Conservation (phyloP, 768 basidiomycete genomes). For the Termitomyces heimii region DNA sequence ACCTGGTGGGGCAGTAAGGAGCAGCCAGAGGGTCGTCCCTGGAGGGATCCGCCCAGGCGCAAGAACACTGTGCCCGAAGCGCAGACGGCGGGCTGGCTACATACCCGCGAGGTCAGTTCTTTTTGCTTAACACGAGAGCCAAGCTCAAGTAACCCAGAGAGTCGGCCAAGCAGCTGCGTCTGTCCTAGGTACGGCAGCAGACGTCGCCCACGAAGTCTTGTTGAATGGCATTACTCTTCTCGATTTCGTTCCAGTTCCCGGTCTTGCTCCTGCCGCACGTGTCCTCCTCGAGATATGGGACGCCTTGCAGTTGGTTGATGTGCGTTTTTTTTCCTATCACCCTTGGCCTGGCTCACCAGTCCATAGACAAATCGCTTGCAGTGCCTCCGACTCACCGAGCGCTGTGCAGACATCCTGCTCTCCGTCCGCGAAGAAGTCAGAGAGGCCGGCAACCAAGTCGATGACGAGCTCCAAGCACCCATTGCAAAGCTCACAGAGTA, state of each 20-base stretch:
- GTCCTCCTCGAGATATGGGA: constrained; percentile 62
- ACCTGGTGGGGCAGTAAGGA: not conserved
- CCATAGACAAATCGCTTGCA: constrained; percentile 47
- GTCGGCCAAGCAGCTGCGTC: constrained; percentile 32
- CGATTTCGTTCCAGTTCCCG: constrained; percentile 48
- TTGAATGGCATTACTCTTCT: constrained; percentile 34
- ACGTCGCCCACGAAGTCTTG: constrained; percentile 40
- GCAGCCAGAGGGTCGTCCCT: not conserved
- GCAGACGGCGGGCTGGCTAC: no score
- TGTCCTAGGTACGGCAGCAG: constrained; percentile 33
- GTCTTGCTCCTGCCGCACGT: constrained; percentile 44
- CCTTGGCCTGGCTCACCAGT: not conserved
- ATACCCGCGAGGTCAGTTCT: no score
- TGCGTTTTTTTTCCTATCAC: constrained; percentile 24
- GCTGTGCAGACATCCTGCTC: constrained; percentile 65
- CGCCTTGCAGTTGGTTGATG: constrained; percentile 52
- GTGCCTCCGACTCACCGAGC: constrained; percentile 66
- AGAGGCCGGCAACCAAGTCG: constrained; percentile 49
- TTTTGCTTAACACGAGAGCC: no score
- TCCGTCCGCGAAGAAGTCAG: constrained; percentile 56
- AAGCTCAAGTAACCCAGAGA: no score
- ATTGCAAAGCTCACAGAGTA: constrained; percentile 46
- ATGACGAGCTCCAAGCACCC: constrained; percentile 43
- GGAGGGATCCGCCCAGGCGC: constrained; percentile 20
- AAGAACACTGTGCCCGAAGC: no score